phyloP scores from a whole-genome alignment of 768 basidiomycete species.

The Rhizopogon roseolus region DNA sequence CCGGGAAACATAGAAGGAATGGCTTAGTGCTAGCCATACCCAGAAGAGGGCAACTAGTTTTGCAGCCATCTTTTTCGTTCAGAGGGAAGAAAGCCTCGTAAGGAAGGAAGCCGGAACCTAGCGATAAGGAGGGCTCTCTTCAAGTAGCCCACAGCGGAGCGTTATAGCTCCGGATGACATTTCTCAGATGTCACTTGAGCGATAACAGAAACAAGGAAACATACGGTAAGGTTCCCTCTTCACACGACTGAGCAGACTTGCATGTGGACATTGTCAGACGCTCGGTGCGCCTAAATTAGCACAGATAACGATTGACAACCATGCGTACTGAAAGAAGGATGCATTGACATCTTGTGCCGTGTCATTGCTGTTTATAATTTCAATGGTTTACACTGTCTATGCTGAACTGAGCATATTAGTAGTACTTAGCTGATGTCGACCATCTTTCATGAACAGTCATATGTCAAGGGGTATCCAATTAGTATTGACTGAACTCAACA shows the following conservation, averaged over 20 bases:
- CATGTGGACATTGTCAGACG: neutral
- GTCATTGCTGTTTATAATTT: too few relatives aligned
- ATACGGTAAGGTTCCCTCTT: neutral
- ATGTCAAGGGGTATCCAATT: neutral
- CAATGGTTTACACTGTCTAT: neutral
- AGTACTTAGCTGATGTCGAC: neutral
- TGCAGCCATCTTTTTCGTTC: neutral
- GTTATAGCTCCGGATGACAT: too few relatives aligned
- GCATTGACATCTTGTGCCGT: neutral
- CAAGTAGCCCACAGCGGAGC: neutral
- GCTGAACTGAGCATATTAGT: neutral
- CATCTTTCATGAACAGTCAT: neutral
- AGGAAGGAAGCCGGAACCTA: neutral
- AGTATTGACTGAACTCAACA: neutral
- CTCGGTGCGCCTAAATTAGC: neutral
- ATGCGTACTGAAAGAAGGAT: neutral
- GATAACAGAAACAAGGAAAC: constrained; percentile 5
- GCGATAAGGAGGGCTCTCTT: neutral
- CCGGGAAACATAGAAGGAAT: neutral
- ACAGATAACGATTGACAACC: neutral
- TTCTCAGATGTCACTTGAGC: neutral
- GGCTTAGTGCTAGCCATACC: neutral
- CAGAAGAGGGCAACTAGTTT: constrained; percentile 1
- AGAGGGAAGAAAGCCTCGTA: neutral
- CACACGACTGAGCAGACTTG: neutral